Base-by-base conservation (phyloP, 2,329 filamentous ascomycete genomes). In the Gaeumannomyces tritici region DNA sequence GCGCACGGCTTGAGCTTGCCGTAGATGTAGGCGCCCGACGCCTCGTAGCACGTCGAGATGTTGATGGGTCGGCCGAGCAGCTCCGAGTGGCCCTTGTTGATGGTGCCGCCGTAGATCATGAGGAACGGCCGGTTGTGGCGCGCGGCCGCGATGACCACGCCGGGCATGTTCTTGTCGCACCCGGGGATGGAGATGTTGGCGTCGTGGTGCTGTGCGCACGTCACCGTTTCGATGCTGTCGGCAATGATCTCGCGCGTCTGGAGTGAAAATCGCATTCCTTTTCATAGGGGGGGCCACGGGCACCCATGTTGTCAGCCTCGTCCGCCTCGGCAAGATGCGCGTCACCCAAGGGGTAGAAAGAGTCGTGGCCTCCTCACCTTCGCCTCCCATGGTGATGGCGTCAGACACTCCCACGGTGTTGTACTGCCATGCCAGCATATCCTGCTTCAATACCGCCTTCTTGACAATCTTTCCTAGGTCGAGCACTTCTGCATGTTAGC, bases 111-210 rank as follows among this genome's bases (percentile, higher is more conserved):
- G 72, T 99, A 99, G 33, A 99, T 90, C 95, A 99, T 99, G 73
- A 99, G 82, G 69, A 90, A 92, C 33, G 95, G 95, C 58, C 95
- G 83, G 80, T 99, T 98, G 67, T 97, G 87, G 69, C 95, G 86
- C 51, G 92, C 93, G 90, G 97, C 97, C 63, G 93, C 95, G 71
- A 95, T 95, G 70, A 92, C 79, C 15, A 95, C 90, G 75, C 90
- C 90, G 1, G 92, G 92, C 95, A 99, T 98, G 79, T 99, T 99
- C 86, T 99, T 99, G 83, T 99, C 95, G 77, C 95, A 99, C 59
- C 95, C 95, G 18, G 95, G 95, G 70, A 99, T 89, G 61, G 91
- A 96, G 73, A 99, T 89, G 76, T 98, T 98, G 69, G 87, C 93
- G 75, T 99, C 95, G 74, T 99, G 98, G 92, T 93, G 98, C 78